phyloP scores from a whole-genome alignment of 2,329 filamentous ascomycete genomes.

The Fusarium cicatricum region DNA sequence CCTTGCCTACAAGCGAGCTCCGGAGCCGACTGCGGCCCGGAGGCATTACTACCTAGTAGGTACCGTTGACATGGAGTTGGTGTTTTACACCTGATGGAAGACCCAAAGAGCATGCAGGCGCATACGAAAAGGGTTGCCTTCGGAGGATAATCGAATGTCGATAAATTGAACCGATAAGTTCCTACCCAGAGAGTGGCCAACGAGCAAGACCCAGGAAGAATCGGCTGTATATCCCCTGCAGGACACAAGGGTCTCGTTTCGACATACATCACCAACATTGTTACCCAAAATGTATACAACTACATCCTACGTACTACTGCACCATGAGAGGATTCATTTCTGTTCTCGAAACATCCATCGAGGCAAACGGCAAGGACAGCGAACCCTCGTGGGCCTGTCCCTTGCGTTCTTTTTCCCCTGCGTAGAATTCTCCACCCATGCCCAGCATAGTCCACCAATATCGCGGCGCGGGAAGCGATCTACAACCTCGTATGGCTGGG shows the following conservation, averaged over 20 bases:
- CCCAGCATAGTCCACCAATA: conserved; percentile 10
- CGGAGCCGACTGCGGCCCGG: conserved; percentile 8
- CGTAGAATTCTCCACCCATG: conserved; percentile 13
- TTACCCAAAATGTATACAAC: too few relatives aligned
- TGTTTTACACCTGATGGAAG: not conserved
- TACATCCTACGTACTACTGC: conserved; percentile 1
- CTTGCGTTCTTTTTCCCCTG: conserved; percentile 10
- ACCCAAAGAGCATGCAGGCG: too few relatives aligned
- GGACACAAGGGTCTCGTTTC: conserved; percentile 13
- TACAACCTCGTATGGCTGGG: conserved; percentile 11
- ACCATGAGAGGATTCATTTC: not conserved
- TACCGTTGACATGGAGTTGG: conserved; percentile 6
- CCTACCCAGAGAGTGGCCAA: conserved; percentile 7
- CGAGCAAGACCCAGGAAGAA: not conserved
- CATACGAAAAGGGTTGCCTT: not conserved
- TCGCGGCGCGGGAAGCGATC: conserved; percentile 3
- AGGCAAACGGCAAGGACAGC: not conserved
- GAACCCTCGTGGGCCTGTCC: conserved; percentile 1
- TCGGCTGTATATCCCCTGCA: conserved; percentile 19
- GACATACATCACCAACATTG: not conserved
- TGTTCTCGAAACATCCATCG: not conserved
- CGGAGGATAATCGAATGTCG: conserved; percentile 7
- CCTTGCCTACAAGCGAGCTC: conserved; percentile 2
- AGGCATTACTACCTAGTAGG: not conserved
- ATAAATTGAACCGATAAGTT: conserved; percentile 13